Evolutionary conservation across 2,329 filamentous ascomycete species (phyloP).

Genomic region (Berkeleyomyces basicola): DNA sequence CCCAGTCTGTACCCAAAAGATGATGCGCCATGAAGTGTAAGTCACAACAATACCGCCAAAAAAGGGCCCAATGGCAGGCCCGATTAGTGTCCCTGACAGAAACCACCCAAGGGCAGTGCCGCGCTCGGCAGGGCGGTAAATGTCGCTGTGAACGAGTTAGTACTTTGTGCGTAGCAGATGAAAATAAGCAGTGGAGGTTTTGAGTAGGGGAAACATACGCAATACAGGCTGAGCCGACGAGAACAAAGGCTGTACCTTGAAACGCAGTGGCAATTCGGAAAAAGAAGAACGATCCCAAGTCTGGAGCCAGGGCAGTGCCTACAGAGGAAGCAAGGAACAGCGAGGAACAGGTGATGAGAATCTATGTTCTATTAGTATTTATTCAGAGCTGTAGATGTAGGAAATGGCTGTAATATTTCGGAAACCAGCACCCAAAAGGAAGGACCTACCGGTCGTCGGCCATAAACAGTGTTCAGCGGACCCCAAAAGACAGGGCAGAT

Average conservation of each 20-base stretch:
- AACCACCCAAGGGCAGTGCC: conserved; percentile 63
- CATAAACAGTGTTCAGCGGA: conserved; percentile 50
- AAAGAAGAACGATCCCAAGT: conserved; percentile 53
- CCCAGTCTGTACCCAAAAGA: conserved; percentile 62
- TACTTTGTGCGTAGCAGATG: background rate
- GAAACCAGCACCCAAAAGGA: background rate
- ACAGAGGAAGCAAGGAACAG: conserved; percentile 55
- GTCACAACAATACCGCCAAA: conserved; percentile 64
- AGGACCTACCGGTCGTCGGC: conserved; percentile 35
- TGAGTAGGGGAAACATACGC: conserved; percentile 26
- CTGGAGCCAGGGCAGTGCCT: conserved; percentile 55
- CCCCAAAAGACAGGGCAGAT: conserved; percentile 54
- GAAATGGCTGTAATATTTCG: background rate
- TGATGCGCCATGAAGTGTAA: conserved; percentile 53
- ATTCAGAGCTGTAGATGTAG: background rate
- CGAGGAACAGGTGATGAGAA: conserved; percentile 36
- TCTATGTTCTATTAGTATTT: conserved; percentile 14
- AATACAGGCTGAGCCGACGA: conserved; percentile 54
- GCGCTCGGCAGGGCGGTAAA: conserved; percentile 49
- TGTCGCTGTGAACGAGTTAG: conserved; percentile 26
- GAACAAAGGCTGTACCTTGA: conserved; percentile 57
- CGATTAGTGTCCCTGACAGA: conserved; percentile 51
- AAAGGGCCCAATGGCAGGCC: conserved; percentile 53
- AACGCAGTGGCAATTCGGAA: conserved; percentile 61
- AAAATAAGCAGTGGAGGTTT: background rate